phyloP scores from a whole-genome alignment of 441 rosid genomes.

The Gossypium gossypioides region DNA sequence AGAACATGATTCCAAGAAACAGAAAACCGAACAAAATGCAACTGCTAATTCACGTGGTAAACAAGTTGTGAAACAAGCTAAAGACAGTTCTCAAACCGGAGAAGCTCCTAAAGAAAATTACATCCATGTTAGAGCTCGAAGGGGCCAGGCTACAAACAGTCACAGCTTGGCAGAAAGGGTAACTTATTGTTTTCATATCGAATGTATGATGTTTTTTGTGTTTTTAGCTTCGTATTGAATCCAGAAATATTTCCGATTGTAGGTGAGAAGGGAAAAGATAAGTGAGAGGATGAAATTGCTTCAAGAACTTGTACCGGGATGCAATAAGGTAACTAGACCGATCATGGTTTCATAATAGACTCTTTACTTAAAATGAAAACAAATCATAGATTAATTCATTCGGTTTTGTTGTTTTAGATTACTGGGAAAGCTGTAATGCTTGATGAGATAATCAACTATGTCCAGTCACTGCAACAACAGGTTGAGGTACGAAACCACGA shows the following conservation, averaged over 20 bases:
- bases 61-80: constrained; percentile 41
- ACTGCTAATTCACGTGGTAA: constrained; percentile 38
- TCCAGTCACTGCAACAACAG: constrained; percentile 70
- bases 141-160: constrained; percentile 92
- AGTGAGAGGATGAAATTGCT: constrained; percentile 72
- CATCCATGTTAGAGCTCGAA: constrained; percentile 82
- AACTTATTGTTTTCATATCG: constrained; percentile 9
- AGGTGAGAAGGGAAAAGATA: constrained; percentile 74
- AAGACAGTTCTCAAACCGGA: constrained; percentile 52
- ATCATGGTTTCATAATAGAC: not conserved
- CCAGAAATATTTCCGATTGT: constrained; percentile 7
- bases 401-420: constrained; percentile 42
- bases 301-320: constrained; percentile 73
- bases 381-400: constrained; percentile 8
- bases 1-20: constrained; percentile 55
- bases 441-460: constrained; percentile 73
- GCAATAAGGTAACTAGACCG: constrained; percentile 45
- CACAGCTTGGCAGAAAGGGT: constrained; percentile 97
- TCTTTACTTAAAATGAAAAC: not conserved
- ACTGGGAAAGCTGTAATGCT: constrained; percentile 84
- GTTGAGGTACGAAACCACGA: constrained; percentile 43
- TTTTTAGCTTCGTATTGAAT: constrained; percentile 14
- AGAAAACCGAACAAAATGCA: constrained; percentile 33
- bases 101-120: constrained; percentile 68
- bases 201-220: not conserved